Conservation (phyloP, 2,329 filamentous ascomycete genomes). For the Penicillium sumatraense region DNA sequence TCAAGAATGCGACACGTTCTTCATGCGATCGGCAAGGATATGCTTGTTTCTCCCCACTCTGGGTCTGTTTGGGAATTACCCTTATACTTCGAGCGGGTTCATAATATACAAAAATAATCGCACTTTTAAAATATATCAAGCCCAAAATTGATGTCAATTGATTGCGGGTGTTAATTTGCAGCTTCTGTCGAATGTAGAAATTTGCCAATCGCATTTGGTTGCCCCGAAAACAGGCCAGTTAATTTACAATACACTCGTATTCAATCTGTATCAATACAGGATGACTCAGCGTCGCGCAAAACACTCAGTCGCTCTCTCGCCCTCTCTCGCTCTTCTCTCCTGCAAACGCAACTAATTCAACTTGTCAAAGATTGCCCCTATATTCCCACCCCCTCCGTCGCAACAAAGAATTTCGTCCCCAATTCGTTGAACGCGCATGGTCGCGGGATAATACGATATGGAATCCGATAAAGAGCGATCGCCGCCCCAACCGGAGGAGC, state of each 20-base stretch:
- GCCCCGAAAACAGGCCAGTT: not conserved
- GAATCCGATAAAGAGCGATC: constrained; percentile 34
- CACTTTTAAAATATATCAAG: not conserved
- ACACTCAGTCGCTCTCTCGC: too few species aligned
- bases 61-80: constrained; percentile 8
- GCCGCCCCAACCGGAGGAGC: constrained; percentile 39
- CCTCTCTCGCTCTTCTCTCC: too few species aligned
- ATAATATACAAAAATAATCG: not conserved
- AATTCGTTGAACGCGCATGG: constrained; percentile 5
- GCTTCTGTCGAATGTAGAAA: not conserved
- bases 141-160: not conserved
- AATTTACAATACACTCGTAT: constrained; percentile 20
- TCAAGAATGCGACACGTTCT: constrained; percentile 1
- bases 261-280: constrained; percentile 3
- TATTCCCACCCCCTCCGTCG: too few species aligned
- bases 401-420: too few species aligned
- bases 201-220: not conserved
- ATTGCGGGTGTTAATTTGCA: not conserved
- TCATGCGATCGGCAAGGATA: constrained; percentile 13
- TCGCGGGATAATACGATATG: constrained; percentile 23
- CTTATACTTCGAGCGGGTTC: not conserved
- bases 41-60: constrained; percentile 2
- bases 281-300: constrained; percentile 27
- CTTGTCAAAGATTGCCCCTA: not conserved
- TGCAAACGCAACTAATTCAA: not conserved